Base-by-base conservation (phyloP, 2,329 filamentous ascomycete genomes). In the Penicillium sclerotigenum region DNA sequence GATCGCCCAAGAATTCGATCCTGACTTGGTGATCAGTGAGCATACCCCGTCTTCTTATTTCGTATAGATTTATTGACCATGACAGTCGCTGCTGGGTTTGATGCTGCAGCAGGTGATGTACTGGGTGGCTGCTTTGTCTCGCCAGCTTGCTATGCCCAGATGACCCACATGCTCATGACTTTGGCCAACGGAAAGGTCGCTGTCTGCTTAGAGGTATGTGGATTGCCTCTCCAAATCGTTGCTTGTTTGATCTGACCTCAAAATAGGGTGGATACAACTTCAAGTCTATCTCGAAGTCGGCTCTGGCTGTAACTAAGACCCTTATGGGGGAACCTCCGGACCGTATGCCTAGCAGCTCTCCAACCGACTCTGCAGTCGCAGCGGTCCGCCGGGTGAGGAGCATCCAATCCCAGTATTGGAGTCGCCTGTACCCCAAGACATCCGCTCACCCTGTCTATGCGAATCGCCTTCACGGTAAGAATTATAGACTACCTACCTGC, bases 91-190 rank as follows among this genome's bases (percentile, higher is more conserved):
- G 91, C 94, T 40, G 94, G 94, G 0, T 99, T 99, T 65, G 94
- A 99, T 72, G 94, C 94, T 16, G 94, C 94, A 0, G 90, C 89
- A 61, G 94, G 94, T 13, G 94, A 99, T 72, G 87, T 94, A 68
- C 82, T 99, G 1, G 94, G 94, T 48, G 91, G 89, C 31, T 99
- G 94, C 71, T 93, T 91, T 68, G 94, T 99, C 5, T 88, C 91
- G 1, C 94, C 94, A 0, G 77, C 86, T 5, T 96, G 94, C 70
- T 99, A 97, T 71, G 90, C 92, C 14, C 93, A 99, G 70, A 97
- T 99, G 94, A 97, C 94, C 16, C 91, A 97, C 70, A 97, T 97
- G 93, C 83, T 99, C 46, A 97, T 97, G 92, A 91, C 90, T 2
- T 80, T 99, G 20, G 93, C 94, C 0, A 82, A 87, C 42, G 94